A percentile compares a stretch with the other conserved stretches of the same genome.
Conservation (phyloP, 1,284 basidiomycete species). For the Omphalotus olearius region DNA sequence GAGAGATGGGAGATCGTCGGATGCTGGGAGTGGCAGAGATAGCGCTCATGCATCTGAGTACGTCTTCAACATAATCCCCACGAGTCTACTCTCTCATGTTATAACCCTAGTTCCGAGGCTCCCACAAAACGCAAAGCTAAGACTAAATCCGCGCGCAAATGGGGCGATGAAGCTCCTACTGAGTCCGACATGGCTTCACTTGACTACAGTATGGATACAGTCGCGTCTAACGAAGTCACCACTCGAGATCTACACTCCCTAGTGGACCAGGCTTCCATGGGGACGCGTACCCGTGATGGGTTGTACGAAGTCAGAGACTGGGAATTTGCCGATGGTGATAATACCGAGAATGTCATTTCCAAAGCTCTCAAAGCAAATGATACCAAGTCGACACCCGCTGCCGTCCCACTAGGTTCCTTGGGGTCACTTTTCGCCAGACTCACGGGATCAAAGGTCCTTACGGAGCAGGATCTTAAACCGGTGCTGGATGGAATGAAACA, state of each 20-base stretch:
- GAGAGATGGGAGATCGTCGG: conserved; percentile 44
- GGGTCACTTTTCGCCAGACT: conserved; percentile 79
- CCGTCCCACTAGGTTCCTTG: conserved; percentile 59
- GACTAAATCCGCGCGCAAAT: conserved; percentile 84
- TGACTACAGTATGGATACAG: conserved; percentile 73
- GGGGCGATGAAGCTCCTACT: conserved; percentile 79
- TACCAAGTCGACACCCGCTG: conserved; percentile 31
- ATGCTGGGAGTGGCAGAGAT: conserved; percentile 55
- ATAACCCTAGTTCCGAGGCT: conserved; percentile 52
- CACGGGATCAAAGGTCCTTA: conserved; percentile 81
- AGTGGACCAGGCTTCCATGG: conserved; percentile 77
- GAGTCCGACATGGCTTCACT: conserved; percentile 87
- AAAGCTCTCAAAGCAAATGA: conserved; percentile 44
- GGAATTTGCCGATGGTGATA: conserved; percentile 52
- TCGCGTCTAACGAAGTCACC: conserved; percentile 24
- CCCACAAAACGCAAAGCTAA: conserved; percentile 54
- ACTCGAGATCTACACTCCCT: conserved; percentile 57
- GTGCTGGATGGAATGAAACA: conserved; percentile 94
- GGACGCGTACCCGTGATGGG: conserved; percentile 77
- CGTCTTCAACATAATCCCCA: conserved; percentile 21
- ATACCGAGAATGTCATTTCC: conserved; percentile 55
- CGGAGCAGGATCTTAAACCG: conserved; percentile 81
- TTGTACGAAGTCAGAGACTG: conserved; percentile 94
- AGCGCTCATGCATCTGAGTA: conserved; percentile 64
- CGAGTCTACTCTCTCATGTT: conserved; percentile 12